Evolutionary conservation across 352 stramenopile species (phyloP).

Genomic region (Globisporangium middletonii): DNA sequence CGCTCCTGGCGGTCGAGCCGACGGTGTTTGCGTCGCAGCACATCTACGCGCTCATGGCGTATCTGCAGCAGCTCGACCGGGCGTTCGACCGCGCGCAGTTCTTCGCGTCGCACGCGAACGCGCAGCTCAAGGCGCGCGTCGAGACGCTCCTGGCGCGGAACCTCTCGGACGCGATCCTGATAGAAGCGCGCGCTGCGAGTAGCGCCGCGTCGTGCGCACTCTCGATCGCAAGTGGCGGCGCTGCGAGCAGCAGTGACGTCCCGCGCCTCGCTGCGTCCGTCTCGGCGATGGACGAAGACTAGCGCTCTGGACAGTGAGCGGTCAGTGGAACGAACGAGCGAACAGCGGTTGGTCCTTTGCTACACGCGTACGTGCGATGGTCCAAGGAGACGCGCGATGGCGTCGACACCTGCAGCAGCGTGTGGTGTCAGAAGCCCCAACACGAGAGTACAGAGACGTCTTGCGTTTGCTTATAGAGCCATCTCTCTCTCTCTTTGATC

Average conservation of each 20-base stretch:
- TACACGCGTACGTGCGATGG: no score
- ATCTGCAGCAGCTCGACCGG: slow-evolving; percentile 55
- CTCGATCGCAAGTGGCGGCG: no score
- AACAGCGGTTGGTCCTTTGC: no score
- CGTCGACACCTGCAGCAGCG: neutral
- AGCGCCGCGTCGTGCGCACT: neutral
- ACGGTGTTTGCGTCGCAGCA: slow-evolving; percentile 47
- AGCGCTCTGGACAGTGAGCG: neutral
- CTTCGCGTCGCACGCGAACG: slow-evolving; percentile 29
- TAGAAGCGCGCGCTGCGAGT: slow-evolving; percentile 13
- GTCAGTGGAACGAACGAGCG: no score
- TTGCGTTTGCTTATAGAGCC: no score
- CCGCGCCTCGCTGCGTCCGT: slow-evolving; percentile 16
- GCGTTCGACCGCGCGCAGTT: slow-evolving; percentile 57
- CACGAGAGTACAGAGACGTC: neutral
- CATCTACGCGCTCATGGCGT: slow-evolving; percentile 57
- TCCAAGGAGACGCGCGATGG: no score
- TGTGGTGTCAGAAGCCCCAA: neutral
- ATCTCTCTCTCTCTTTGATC: no score
- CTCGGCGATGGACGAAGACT: slow-evolving; percentile 39
- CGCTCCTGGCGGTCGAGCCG: slow-evolving; percentile 37
- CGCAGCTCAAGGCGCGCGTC: slow-evolving; percentile 44
- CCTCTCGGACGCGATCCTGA: slow-evolving; percentile 52
- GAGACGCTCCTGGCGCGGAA: slow-evolving; percentile 49
- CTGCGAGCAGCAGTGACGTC: neutral